These are phyloP conservation scores for Picea glauca DNA, from an alignment of 75 land plant species.

Conservation along the genomic window DNA sequence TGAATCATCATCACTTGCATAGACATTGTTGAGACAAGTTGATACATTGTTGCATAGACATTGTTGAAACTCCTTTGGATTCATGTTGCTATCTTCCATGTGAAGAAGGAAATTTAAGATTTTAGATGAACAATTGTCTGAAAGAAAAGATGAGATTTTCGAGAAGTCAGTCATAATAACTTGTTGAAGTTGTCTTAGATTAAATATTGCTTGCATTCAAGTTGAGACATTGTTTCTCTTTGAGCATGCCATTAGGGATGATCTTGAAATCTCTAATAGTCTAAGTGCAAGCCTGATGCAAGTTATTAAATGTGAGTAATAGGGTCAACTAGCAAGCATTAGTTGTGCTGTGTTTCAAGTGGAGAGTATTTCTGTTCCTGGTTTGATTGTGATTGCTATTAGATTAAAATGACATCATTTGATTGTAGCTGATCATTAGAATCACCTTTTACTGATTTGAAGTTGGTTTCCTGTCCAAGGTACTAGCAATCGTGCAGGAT, in stretches of 20 bases:
- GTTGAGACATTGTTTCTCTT: neutral
- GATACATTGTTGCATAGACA: too few relatives aligned
- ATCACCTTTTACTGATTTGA: neutral
- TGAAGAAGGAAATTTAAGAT: neutral
- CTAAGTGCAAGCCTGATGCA: neutral
- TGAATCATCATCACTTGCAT: neutral
- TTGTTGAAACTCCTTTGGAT: neutral
- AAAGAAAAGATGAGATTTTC: neutral
- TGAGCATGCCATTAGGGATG: neutral
- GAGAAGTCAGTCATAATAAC: neutral
- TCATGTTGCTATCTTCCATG: neutral
- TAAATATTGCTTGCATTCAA: neutral
- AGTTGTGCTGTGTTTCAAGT: neutral
- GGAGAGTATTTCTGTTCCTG: neutral
- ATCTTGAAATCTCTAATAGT: neutral
- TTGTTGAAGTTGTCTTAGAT: neutral
- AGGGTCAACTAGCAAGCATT: too few relatives aligned
- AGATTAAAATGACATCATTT: neutral
- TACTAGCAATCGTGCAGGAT: constrained; percentile 68
- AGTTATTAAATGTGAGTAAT: neutral
- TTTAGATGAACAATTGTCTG: neutral
- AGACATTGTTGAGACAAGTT: neutral
- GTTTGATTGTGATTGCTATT: neutral
- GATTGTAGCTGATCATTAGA: neutral
- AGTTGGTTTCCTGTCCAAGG: constrained; percentile 32